phyloP scores from a whole-genome alignment of 148 eudicot species.

The Tetragonia tetragonoides region DNA sequence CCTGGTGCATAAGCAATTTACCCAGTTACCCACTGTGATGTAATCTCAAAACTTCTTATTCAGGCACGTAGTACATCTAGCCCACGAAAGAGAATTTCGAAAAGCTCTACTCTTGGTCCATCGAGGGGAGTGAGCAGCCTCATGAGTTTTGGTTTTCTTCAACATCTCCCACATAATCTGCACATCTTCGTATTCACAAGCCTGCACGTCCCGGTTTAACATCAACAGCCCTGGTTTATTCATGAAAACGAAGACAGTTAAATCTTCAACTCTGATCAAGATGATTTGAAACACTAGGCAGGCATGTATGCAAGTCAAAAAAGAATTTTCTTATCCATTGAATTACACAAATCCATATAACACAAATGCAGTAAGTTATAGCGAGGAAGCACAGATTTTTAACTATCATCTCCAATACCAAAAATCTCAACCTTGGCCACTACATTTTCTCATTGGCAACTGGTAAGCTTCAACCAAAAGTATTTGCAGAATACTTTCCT shows the following conservation, averaged over 20 bases:
- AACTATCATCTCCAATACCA: not conserved
- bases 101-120: constrained; percentile 24
- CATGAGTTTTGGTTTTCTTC: constrained; percentile 25
- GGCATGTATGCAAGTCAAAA: not conserved
- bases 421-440: not conserved
- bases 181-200: constrained; percentile 45
- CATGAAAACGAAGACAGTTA: not conserved
- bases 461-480: not conserved
- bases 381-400: not conserved
- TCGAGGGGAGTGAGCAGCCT: constrained; percentile 14
- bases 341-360: not conserved
- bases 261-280: not conserved
- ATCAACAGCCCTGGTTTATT: constrained; percentile 24
- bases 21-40: not conserved
- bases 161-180: constrained; percentile 51
- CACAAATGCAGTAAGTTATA: not conserved
- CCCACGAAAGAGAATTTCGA: constrained; percentile 33
- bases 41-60: constrained; percentile 18
- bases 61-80: constrained; percentile 31
- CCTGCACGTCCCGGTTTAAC: constrained; percentile 34
- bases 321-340: not conserved
- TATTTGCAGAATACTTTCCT: not conserved
- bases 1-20: not conserved
- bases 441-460: too few relatives aligned
- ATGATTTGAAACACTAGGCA: not conserved